Conservation (phyloP, 352 stramenopile species). For the Globisporangium okanoganense region DNA sequence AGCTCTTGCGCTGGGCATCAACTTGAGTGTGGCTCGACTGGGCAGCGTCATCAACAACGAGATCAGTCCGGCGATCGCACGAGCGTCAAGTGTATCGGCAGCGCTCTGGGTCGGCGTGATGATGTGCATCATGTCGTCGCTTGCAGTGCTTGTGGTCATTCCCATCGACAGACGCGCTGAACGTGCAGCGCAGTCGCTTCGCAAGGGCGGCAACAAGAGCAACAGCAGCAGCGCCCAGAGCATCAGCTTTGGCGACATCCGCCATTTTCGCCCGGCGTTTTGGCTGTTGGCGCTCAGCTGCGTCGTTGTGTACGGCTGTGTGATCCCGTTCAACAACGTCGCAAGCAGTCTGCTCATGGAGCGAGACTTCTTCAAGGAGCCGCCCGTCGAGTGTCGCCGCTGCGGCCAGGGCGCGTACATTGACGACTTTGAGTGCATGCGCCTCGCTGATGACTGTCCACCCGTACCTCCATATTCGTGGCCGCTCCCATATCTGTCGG, state of each 20-base stretch:
- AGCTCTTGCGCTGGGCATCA: conserved; percentile 90
- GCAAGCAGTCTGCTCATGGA: conserved; percentile 91
- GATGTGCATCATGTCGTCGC: conserved; percentile 73
- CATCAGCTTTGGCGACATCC: conserved; percentile 71
- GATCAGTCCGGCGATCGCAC: conserved; percentile 77
- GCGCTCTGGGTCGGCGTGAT: conserved; percentile 86
- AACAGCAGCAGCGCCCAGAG: conserved; percentile 27
- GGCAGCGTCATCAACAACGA: conserved; percentile 93
- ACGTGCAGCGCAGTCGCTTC: conserved; percentile 16
- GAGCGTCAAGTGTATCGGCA: conserved; percentile 48
- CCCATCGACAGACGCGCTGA: conserved; percentile 76
- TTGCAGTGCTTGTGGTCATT: conserved; percentile 69
- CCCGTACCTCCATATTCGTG: conserved; percentile 68
- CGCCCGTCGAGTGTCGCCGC: conserved; percentile 37
- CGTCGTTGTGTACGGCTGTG: conserved; percentile 90
- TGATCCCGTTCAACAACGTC: conserved; percentile 95
- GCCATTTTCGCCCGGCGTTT: conserved; percentile 81
- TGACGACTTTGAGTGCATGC: conserved; percentile 41
- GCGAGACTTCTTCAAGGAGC: conserved; percentile 83
- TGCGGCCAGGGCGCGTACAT: conserved; percentile 61
- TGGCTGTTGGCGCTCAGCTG: conserved; percentile 90
- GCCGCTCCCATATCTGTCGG: conserved; percentile 63
- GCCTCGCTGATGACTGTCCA: conserved; percentile 47
- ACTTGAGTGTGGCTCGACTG: conserved; percentile 87
- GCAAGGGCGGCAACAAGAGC: conserved; percentile 10